Evolutionary conservation across 768 basidiomycete species (phyloP).

Genomic region (Vararia minispora): DNA sequence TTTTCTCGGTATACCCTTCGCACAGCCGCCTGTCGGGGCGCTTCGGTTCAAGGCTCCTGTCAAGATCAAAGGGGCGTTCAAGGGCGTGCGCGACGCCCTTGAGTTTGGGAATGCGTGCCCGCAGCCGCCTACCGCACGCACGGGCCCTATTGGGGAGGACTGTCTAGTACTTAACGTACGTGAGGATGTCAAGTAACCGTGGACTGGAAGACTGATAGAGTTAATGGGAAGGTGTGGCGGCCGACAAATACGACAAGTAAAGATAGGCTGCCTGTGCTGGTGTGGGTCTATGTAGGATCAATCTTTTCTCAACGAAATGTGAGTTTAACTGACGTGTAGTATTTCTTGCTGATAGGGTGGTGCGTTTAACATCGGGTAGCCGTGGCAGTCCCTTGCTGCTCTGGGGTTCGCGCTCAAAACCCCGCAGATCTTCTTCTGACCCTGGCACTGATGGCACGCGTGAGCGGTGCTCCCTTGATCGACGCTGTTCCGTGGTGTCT

Average conservation of each 20-base stretch:
- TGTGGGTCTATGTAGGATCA: slow-evolving; percentile 24
- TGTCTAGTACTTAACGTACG: slow-evolving; percentile 45
- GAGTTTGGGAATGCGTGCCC: slow-evolving; percentile 46
- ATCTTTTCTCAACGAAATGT: background rate
- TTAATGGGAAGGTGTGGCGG: slow-evolving; percentile 22
- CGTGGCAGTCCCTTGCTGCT: slow-evolving; percentile 18
- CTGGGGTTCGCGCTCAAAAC: no score
- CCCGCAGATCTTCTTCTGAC: slow-evolving; percentile 32
- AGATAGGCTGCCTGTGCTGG: slow-evolving; percentile 21
- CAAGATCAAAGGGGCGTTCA: slow-evolving; percentile 22
- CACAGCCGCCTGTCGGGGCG: slow-evolving; percentile 40
- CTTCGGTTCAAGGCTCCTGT: slow-evolving; percentile 50
- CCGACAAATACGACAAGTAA: slow-evolving; percentile 16
- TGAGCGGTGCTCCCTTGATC: slow-evolving; percentile 15
- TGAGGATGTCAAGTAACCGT: background rate
- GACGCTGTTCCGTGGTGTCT: background rate
- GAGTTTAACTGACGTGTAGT: background rate
- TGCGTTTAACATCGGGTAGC: slow-evolving; percentile 32
- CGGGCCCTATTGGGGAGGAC: slow-evolving; percentile 37
- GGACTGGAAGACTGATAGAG: no score
- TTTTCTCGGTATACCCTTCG: slow-evolving; percentile 56
- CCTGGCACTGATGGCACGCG: slow-evolving; percentile 35
- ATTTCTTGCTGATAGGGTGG: slow-evolving; percentile 29
- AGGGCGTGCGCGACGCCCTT: slow-evolving; percentile 29
- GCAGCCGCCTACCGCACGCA: slow-evolving; percentile 32